phyloP scores from a whole-genome alignment of 2,329 filamentous ascomycete species.

The Ampelomyces quisqualis region DNA sequence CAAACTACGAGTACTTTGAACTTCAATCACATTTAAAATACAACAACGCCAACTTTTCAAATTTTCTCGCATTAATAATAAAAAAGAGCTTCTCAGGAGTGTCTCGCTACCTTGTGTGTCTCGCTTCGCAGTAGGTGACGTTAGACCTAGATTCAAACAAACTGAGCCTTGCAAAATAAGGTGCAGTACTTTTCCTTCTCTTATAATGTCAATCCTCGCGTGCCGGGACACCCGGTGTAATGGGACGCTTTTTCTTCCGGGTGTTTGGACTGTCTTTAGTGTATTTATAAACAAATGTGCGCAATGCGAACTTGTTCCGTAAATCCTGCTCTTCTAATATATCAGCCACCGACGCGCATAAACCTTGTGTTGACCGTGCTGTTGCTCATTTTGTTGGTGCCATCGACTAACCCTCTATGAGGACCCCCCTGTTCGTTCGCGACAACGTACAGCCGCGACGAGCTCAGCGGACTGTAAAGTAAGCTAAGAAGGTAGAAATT shows the following conservation, averaged over 20 bases:
- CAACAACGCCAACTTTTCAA: too few relatives aligned
- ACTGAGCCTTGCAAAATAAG: too few relatives aligned
- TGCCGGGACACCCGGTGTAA: conserved; percentile 1
- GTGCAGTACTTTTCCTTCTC: too few relatives aligned
- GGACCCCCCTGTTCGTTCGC: conserved; percentile 11
- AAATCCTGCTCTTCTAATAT: not conserved
- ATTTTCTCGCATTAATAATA: too few relatives aligned
- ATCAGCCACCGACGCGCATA: not conserved
- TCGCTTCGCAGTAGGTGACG: too few relatives aligned
- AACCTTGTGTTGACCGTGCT: conserved; percentile 2
- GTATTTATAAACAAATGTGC: not conserved
- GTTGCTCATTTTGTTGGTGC: conserved; percentile 6
- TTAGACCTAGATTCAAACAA: too few relatives aligned
- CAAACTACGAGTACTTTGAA: too few relatives aligned
- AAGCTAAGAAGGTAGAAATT: conserved; percentile 9
- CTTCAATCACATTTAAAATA: too few relatives aligned
- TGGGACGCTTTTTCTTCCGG: conserved; percentile 1
- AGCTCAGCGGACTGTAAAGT: conserved; percentile 4
- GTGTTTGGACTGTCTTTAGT: not conserved
- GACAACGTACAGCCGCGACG: conserved; percentile 2
- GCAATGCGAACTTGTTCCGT: not conserved
- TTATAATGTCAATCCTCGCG: conserved; percentile 1
- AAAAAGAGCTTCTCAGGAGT: too few relatives aligned
- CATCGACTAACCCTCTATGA: conserved; percentile 6
- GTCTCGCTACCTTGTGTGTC: too few relatives aligned